Evolutionary conservation across 2,329 filamentous ascomycete species (phyloP).

Genomic region (Aspergillus aculeatinus): DNA sequence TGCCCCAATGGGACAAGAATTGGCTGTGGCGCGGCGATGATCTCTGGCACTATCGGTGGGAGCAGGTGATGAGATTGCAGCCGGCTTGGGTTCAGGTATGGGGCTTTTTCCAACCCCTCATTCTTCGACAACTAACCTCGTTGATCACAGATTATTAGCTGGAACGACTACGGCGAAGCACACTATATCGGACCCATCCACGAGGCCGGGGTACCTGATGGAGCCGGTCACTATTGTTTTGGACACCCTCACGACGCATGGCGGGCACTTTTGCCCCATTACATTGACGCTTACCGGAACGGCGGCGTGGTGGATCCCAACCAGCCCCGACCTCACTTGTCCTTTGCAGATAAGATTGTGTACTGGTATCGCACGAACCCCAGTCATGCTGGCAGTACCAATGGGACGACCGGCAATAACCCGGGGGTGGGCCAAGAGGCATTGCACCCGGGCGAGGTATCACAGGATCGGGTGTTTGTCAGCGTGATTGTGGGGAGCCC

Average conservation of each 20-base stretch:
- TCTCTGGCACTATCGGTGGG: slow-evolving; percentile 62
- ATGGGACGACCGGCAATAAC: slow-evolving; percentile 38
- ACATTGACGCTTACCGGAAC: slow-evolving; percentile 36
- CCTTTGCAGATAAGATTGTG: slow-evolving; percentile 29
- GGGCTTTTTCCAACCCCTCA: background rate
- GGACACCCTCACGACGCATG: slow-evolving; percentile 29
- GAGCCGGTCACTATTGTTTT: slow-evolving; percentile 37
- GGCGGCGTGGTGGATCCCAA: slow-evolving; percentile 5
- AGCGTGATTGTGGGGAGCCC: slow-evolving; percentile 27
- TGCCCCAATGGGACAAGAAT: slow-evolving; percentile 58
- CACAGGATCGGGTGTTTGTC: slow-evolving; percentile 35
- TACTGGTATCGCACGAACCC: slow-evolving; percentile 40
- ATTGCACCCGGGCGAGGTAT: slow-evolving; percentile 27
- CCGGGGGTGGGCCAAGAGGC: slow-evolving; percentile 28
- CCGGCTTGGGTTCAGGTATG: slow-evolving; percentile 50
- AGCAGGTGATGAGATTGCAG: slow-evolving; percentile 50
- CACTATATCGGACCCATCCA: slow-evolving; percentile 57
- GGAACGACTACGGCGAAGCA: slow-evolving; percentile 63
- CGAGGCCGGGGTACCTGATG: slow-evolving; percentile 50
- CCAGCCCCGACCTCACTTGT: slow-evolving; percentile 12
- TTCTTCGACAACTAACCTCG: background rate
- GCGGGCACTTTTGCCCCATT: slow-evolving; percentile 33
- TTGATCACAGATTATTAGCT: slow-evolving; percentile 52
- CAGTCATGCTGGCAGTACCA: slow-evolving; percentile 26
- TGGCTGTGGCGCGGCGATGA: slow-evolving; percentile 64